These are phyloP conservation scores for Globisporangium sylvaticum DNA, from an alignment of 352 stramenopile genomes.

Conservation along the genomic window DNA sequence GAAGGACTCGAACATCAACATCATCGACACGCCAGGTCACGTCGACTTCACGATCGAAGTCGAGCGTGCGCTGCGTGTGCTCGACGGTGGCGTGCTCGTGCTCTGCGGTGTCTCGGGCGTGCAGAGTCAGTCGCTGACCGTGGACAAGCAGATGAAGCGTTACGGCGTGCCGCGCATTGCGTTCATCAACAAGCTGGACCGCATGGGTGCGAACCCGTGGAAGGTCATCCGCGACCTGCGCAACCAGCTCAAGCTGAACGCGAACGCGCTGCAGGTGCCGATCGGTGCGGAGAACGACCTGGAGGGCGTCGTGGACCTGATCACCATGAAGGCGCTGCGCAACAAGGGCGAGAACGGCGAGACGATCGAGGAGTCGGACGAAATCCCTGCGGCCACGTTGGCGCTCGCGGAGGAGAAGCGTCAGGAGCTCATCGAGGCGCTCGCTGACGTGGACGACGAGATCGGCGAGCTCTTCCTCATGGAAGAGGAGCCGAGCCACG, in stretches of 20 bases:
- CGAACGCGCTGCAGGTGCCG: constrained; percentile 94
- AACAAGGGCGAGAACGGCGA: constrained; percentile 92
- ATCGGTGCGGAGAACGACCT: constrained; percentile 96
- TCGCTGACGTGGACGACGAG: constrained; percentile 98
- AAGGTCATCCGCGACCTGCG: background rate
- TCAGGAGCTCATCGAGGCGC: constrained; percentile 90
- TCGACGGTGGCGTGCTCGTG: background rate
- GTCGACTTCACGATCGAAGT: background rate
- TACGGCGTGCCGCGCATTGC: constrained; percentile 98
- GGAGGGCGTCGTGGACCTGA: constrained; percentile 95
- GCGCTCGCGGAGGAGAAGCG: constrained; percentile 89
- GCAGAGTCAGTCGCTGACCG: constrained; percentile 97
- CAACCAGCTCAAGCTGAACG: constrained; percentile 95
- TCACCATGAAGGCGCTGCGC: constrained; percentile 87
- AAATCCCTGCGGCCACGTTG: constrained; percentile 88
- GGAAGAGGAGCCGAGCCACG: constrained; percentile 92
- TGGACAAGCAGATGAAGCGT: constrained; percentile 99
- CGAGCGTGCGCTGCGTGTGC: background rate
- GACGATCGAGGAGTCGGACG: constrained; percentile 79
- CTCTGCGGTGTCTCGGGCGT: constrained; percentile 89
- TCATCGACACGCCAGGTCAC: background rate
- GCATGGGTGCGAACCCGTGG: constrained; percentile 28
- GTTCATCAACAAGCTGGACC: constrained; percentile 99
- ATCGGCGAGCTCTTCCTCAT: constrained; percentile 99
- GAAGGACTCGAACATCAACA: background rate